A percentile compares a stretch with the other conserved stretches of the same genome.
Conservation (phyloP, 176 grass and related monocot species). For the Phragmites australis region DNA sequence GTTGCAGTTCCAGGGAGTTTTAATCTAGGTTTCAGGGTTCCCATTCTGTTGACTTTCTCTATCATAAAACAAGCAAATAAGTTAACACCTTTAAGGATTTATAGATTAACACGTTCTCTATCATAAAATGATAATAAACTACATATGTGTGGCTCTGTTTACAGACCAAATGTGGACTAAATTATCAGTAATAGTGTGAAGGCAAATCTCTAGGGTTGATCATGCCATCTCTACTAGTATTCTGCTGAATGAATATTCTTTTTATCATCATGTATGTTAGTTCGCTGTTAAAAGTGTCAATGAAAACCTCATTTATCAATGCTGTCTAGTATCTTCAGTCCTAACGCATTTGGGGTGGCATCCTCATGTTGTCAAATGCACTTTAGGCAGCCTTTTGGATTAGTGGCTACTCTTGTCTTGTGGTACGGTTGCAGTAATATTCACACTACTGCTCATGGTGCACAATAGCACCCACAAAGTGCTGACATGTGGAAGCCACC, state of each 20-base stretch:
- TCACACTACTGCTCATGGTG: not conserved
- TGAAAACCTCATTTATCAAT: not conserved
- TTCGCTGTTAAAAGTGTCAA: not conserved
- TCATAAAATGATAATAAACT: slow-evolving; percentile 9
- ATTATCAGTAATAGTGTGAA: too few relatives aligned
- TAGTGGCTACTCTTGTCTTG: not conserved
- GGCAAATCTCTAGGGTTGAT: too few relatives aligned
- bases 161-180: not conserved
- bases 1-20: not conserved
- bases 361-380: not conserved
- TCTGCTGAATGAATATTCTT: too few relatives aligned
- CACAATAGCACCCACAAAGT: not conserved
- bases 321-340: not conserved
- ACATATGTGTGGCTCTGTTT: not conserved
- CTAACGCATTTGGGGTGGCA: not conserved
- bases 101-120: too few relatives aligned
- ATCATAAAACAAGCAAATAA: not conserved
- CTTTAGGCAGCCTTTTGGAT: not conserved
- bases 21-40: not conserved
- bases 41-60: not conserved
- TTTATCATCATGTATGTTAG: not conserved
- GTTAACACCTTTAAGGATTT: not conserved
- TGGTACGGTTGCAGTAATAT: not conserved
- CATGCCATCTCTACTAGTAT: too few relatives aligned
- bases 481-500: not conserved